phyloP scores from a whole-genome alignment of 495 filamentous ascomycete species.

The Penicillium lagena region DNA sequence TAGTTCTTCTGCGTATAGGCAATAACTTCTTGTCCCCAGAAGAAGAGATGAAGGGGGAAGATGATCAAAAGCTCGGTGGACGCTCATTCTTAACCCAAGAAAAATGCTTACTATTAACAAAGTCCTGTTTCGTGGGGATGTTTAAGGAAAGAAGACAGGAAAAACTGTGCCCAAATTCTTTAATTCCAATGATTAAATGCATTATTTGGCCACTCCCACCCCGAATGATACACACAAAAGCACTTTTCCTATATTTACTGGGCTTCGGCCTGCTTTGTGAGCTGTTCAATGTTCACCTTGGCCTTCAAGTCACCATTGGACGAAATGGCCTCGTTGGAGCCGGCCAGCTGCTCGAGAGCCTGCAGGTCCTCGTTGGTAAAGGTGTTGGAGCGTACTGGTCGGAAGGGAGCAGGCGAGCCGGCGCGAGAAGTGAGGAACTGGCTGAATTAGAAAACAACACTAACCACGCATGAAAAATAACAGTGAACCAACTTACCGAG shows the following conservation, averaged over 20 bases:
- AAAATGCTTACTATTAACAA: too few species aligned
- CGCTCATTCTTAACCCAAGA: too few species aligned
- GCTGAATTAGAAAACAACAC: too few species aligned
- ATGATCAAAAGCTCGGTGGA: too few species aligned
- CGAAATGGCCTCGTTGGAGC: slow-evolving; percentile 10
- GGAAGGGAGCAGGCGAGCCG: slow-evolving; percentile 42
- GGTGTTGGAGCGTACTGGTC: slow-evolving; percentile 39
- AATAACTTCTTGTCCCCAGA: too few species aligned
- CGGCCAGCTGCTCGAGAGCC: slow-evolving; percentile 34
- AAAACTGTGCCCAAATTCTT: too few species aligned
- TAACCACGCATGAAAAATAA: neutral
- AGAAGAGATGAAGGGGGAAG: too few species aligned
- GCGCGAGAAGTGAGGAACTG: slow-evolving; percentile 42
- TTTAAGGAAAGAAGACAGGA: too few species aligned
- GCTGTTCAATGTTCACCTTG: slow-evolving; percentile 31
- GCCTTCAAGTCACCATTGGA: slow-evolving; percentile 14
- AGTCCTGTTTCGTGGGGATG: too few species aligned
- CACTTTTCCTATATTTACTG: slow-evolving; percentile 19
- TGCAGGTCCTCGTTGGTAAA: slow-evolving; percentile 39
- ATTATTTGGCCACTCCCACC: slow-evolving; percentile 11
- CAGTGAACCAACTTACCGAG: slow-evolving; percentile 56
- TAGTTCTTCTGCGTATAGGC: too few species aligned
- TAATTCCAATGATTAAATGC: slow-evolving; percentile 11
- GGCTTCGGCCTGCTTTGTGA: slow-evolving; percentile 28
- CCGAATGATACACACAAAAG: neutral